Evolutionary conservation across 495 filamentous ascomycete genomes (phyloP).

Genomic region (Penicillium mononematosum): DNA sequence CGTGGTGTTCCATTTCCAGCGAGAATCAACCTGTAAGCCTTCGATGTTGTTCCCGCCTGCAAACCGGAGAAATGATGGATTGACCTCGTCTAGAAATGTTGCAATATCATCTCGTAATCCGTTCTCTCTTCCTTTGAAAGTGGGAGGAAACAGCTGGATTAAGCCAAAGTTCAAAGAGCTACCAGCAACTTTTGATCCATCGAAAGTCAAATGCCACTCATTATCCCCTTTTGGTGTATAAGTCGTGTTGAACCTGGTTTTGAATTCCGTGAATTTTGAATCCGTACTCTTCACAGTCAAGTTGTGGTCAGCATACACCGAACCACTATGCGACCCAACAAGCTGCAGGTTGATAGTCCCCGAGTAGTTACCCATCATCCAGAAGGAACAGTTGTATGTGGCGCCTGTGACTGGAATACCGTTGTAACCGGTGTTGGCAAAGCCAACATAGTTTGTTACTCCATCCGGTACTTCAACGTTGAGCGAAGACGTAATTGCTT

Average conservation of each 20-base stretch:
- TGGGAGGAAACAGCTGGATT: conserved; percentile 66
- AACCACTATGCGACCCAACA: conserved; percentile 30
- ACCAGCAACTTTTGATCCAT: conserved; percentile 44
- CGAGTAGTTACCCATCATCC: conserved; percentile 47
- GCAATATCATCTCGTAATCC: conserved; percentile 61
- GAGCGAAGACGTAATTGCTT: conserved; percentile 57
- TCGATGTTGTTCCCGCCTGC: conserved; percentile 67
- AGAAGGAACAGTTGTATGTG: conserved; percentile 56
- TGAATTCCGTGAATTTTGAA: conserved; percentile 30
- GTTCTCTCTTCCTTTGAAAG: conserved; percentile 53
- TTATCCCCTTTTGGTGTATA: conserved; percentile 61
- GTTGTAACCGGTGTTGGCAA: conserved; percentile 60
- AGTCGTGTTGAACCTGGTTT: conserved; percentile 40
- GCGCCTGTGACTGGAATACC: conserved; percentile 54
- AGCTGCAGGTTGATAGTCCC: conserved; percentile 34
- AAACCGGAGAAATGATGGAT: conserved; percentile 59
- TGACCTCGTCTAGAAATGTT: conserved; percentile 51
- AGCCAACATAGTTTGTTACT: conserved; percentile 47
- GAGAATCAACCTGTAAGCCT: conserved; percentile 34
- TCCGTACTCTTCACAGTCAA: conserved; percentile 31
- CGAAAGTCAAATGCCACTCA: conserved; percentile 61
- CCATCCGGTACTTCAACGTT: conserved; percentile 46
- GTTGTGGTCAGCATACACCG: conserved; percentile 38
- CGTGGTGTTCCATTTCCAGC: conserved; percentile 70
- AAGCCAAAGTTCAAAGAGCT: conserved; percentile 60